These are phyloP conservation scores for Pulchroboletus neoregius DNA, from an alignment of 1,284 basidiomycete genomes.

Conservation along the genomic window DNA sequence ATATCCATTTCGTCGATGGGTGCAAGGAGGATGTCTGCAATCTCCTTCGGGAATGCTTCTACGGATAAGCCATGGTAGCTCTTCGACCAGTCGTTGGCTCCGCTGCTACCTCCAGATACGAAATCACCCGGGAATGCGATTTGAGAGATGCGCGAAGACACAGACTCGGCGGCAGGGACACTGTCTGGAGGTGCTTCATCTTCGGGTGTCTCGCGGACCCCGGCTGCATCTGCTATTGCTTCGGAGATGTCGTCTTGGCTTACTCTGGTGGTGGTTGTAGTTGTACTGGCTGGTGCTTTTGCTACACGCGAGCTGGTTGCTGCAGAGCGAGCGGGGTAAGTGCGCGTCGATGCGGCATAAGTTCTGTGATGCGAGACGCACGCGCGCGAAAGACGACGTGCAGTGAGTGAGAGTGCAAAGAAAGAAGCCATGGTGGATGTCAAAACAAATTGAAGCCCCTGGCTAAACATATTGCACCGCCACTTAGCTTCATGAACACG, in stretches of 20 bases:
- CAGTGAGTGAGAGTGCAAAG: constrained; percentile 6
- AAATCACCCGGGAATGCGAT: constrained; percentile 28
- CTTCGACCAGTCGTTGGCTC: constrained; percentile 77
- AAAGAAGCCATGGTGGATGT: constrained; percentile 1
- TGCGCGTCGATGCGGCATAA: constrained; percentile 26
- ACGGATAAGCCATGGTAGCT: constrained; percentile 82
- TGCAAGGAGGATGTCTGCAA: constrained; percentile 68
- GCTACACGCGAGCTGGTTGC: constrained; percentile 12
- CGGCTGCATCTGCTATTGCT: constrained; percentile 16
- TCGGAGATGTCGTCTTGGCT: constrained; percentile 22
- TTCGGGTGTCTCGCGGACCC: constrained; percentile 7
- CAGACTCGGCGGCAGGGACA: constrained; percentile 10
- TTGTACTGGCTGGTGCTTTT: constrained; percentile 33
- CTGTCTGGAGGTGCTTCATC: constrained; percentile 10
- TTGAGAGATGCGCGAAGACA: constrained; percentile 16
- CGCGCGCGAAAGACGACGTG: constrained; percentile 6
- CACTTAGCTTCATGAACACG: constrained; percentile 26
- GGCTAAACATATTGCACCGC: constrained; percentile 18
- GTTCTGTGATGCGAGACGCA: constrained; percentile 1
- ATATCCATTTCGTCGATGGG: constrained; percentile 78
- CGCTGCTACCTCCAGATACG: constrained; percentile 19
- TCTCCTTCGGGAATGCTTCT: constrained; percentile 76
- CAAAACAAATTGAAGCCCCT: too few species aligned
- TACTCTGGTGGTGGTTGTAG: constrained; percentile 18
- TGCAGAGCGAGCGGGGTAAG: constrained; percentile 20